phyloP scores from a whole-genome alignment of 371 early-diverging fungal genomes.

The Rhizopus arrhizus region DNA sequence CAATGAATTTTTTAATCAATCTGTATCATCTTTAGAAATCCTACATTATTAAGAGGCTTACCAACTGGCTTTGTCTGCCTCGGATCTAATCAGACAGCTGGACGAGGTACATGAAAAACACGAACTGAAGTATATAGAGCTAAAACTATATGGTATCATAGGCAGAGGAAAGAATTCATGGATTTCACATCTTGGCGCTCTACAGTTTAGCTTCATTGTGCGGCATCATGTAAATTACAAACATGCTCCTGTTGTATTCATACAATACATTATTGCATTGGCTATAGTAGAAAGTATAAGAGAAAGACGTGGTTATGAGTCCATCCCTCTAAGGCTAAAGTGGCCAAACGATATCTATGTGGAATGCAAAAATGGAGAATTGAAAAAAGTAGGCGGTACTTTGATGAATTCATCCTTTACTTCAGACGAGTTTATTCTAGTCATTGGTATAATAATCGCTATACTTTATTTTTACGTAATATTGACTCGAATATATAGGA shows the following conservation, averaged over 20 bases:
- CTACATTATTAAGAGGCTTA: constrained; percentile 59
- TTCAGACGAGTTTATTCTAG: constrained; percentile 71
- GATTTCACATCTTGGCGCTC: constrained; percentile 87
- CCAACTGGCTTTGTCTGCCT: constrained; percentile 79
- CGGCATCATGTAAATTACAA: constrained; percentile 58
- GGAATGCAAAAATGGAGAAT: constrained; percentile 27
- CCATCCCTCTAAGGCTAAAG: constrained; percentile 79
- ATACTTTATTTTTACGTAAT: neutral
- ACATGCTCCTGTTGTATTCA: constrained; percentile 69
- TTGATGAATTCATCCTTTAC: constrained; percentile 80
- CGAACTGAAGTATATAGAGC: neutral
- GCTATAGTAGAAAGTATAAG: constrained; percentile 80
- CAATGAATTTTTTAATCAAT: neutral
- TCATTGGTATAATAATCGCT: constrained; percentile 65
- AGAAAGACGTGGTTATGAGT: constrained; percentile 66
- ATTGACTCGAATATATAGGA: constrained; percentile 40
- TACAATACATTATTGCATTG: constrained; percentile 87
- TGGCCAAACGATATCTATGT: constrained; percentile 97
- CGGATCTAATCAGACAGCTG: constrained; percentile 80
- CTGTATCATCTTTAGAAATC: constrained; percentile 51
- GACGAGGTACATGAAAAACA: constrained; percentile 55
- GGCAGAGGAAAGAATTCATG: constrained; percentile 86
- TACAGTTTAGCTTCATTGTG: constrained; percentile 80
- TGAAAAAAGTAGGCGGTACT: constrained; percentile 87
- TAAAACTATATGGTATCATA: neutral